Conservation (phyloP, 2,329 filamentous ascomycete genomes). For the Cytospora mali region DNA sequence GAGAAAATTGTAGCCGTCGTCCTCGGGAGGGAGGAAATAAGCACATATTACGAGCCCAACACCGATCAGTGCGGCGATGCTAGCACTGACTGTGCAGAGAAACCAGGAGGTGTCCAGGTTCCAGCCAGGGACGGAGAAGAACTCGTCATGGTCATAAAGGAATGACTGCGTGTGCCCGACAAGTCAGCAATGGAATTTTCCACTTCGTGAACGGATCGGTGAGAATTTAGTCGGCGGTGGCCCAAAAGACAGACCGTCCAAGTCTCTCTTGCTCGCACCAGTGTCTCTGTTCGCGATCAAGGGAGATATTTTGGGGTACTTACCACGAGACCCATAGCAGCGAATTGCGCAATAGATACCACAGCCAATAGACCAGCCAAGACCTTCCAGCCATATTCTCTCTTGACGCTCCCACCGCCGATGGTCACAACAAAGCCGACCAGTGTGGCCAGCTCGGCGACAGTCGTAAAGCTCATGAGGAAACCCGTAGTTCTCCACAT, state of each 20-base stretch:
- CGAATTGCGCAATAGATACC: slow-evolving; percentile 70
- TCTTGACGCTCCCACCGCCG: slow-evolving; percentile 74
- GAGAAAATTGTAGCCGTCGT: slow-evolving; percentile 77
- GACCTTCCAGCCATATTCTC: slow-evolving; percentile 82
- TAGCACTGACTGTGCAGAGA: slow-evolving; percentile 62
- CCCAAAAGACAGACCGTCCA: not conserved
- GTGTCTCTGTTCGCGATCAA: not conserved
- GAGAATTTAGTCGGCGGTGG: not conserved
- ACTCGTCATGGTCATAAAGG: slow-evolving; percentile 78
- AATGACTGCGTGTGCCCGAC: slow-evolving; percentile 62
- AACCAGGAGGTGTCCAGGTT: slow-evolving; percentile 77
- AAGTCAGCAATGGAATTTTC: slow-evolving; percentile 16
- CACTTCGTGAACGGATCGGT: too few relatives aligned
- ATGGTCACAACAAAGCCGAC: slow-evolving; percentile 79
- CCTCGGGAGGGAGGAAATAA: slow-evolving; percentile 71
- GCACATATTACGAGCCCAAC: slow-evolving; percentile 67
- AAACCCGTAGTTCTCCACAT: slow-evolving; percentile 92
- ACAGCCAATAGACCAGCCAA: slow-evolving; percentile 66
- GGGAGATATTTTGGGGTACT: slow-evolving; percentile 40
- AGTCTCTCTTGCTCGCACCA: not conserved
- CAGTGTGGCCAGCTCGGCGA: slow-evolving; percentile 80
- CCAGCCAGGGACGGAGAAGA: slow-evolving; percentile 82
- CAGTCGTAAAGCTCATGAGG: slow-evolving; percentile 76
- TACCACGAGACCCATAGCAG: slow-evolving; percentile 83
- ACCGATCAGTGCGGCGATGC: slow-evolving; percentile 55